Evolutionary conservation across 148 eudicot genomes (phyloP), one percentile per base, ranked within the genome.

Genomic region (Vaccinium darrowii): DNA sequence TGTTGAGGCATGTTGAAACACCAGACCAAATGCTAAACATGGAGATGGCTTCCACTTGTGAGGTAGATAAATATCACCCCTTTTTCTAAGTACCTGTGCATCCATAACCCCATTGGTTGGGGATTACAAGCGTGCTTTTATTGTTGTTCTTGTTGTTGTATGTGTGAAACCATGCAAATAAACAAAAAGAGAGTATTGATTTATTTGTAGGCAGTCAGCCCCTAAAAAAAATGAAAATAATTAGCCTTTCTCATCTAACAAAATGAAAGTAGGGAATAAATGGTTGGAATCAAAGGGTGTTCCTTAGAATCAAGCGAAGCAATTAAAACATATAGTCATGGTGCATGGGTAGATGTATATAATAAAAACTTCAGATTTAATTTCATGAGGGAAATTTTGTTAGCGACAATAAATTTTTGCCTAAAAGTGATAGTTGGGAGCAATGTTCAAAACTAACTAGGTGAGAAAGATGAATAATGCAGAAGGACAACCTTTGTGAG

Each of bases 401-500:
- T 8, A n/a, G 69, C 11, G 13, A 63, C 27, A 21, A 63, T 11
- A 63, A 21, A n/a, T 60, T n/a, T 7, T 63, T 63, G 27, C 69
- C 69, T 8, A 8, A 63, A 43, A 43, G 69, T 63, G 53, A 86
- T 77, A 8, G 2, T 18, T n/a, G 7, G 25, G 78, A 63, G 75
- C 76, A 77, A 51, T 57, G 63, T 13, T 52, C 18, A 23, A 80
- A 19, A 23, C 73, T 67, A 36, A 62, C 33, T 25, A 23, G 23
- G 12, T 56, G 43, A 75, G 7, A 49, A n/a, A 21, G 52, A 36
- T 57, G 21, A 11, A 36, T 54, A 36, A 47, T 57, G 10, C 18
- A n/a, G 39, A 19, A 76, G 54, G n/a, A 84, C 25, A 33, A 91
- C 98, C 94, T 92, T 85, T 86, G 77, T 54, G 74, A 83, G 86